These are phyloP conservation scores for Globisporangium takayamanum DNA, from an alignment of 352 stramenopile genomes.

Conservation along the genomic window DNA sequence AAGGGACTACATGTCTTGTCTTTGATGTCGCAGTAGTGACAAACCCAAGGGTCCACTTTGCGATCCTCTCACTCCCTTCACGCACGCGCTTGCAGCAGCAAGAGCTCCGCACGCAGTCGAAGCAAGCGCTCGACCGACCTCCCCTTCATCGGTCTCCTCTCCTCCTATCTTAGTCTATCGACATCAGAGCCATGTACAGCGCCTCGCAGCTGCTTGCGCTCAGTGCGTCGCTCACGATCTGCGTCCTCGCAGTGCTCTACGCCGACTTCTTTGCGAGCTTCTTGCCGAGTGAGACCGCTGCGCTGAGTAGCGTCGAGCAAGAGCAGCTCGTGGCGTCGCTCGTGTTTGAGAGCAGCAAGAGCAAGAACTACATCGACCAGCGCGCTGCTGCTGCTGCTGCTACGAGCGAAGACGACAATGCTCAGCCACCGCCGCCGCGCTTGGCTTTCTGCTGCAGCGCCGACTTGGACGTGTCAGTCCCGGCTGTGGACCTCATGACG, in stretches of 20 bases:
- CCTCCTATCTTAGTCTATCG: too few species aligned
- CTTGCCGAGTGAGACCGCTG: slow-evolving; percentile 27
- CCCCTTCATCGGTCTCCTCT: too few species aligned
- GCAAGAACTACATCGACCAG: slow-evolving; percentile 13
- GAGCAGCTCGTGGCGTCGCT: slow-evolving; percentile 60
- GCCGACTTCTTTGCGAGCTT: slow-evolving; percentile 43
- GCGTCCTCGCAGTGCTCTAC: slow-evolving; percentile 48
- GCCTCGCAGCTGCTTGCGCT: slow-evolving; percentile 56
- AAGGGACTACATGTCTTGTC: too few species aligned
- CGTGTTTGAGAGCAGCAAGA: slow-evolving; percentile 40
- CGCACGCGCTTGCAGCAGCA: background rate
- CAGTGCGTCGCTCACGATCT: slow-evolving; percentile 40
- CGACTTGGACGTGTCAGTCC: slow-evolving; percentile 73
- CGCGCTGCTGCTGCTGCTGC: background rate
- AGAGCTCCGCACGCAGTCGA: background rate
- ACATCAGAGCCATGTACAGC: slow-evolving; percentile 37
- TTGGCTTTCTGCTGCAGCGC: slow-evolving; percentile 81
- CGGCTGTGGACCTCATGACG: slow-evolving; percentile 68
- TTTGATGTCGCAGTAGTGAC: too few species aligned
- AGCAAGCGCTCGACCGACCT: background rate
- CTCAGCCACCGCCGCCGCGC: slow-evolving; percentile 21
- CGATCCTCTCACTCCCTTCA: background rate
- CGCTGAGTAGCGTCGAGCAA: slow-evolving; percentile 46
- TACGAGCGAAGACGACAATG: slow-evolving; percentile 4
- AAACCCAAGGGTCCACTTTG: background rate